Evolutionary conservation across 1,284 basidiomycete genomes (phyloP).

Genomic region (Naganishia albida): DNA sequence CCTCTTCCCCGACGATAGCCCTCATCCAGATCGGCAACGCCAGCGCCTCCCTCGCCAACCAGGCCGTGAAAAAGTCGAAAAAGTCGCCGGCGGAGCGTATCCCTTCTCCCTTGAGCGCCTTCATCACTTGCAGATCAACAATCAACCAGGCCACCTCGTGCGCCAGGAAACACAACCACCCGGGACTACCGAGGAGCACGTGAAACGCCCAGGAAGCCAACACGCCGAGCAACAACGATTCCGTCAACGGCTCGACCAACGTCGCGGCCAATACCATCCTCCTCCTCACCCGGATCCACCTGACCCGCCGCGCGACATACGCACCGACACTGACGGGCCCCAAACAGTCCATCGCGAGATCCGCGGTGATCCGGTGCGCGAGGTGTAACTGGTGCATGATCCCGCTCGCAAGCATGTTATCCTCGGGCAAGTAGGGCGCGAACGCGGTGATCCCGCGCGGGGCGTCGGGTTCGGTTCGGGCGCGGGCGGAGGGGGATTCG

Average conservation of each 20-base stretch:
- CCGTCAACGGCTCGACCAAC: constrained; percentile 83
- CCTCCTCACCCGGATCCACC: constrained; percentile 93
- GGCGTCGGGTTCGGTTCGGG: constrained; percentile 40
- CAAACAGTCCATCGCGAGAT: constrained; percentile 83
- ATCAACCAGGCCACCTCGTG: constrained; percentile 66
- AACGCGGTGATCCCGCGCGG: constrained; percentile 68
- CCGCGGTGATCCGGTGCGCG: constrained; percentile 81
- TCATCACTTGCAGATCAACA: constrained; percentile 50
- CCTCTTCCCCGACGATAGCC: constrained; percentile 74
- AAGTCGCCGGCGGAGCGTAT: constrained; percentile 11
- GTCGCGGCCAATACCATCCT: constrained; percentile 84
- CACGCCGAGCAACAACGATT: constrained; percentile 70
- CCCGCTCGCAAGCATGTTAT: constrained; percentile 88
- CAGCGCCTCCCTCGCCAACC: constrained; percentile 72
- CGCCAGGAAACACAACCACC: constrained; percentile 66
- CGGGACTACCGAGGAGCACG: constrained; percentile 62
- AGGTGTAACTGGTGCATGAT: constrained; percentile 88
- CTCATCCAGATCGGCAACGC: constrained; percentile 81
- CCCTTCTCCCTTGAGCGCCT: constrained; percentile 37
- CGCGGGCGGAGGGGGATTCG: constrained; percentile 45
- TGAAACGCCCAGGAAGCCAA: constrained; percentile 64
- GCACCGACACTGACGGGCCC: constrained; percentile 77
- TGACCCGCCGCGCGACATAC: constrained; percentile 80
- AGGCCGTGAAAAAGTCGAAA: constrained; percentile 67
- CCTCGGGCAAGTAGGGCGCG: constrained; percentile 84